These are phyloP conservation scores for Casuarina glauca DNA, from an alignment of 306 rosid species.

Conservation along the genomic window DNA sequence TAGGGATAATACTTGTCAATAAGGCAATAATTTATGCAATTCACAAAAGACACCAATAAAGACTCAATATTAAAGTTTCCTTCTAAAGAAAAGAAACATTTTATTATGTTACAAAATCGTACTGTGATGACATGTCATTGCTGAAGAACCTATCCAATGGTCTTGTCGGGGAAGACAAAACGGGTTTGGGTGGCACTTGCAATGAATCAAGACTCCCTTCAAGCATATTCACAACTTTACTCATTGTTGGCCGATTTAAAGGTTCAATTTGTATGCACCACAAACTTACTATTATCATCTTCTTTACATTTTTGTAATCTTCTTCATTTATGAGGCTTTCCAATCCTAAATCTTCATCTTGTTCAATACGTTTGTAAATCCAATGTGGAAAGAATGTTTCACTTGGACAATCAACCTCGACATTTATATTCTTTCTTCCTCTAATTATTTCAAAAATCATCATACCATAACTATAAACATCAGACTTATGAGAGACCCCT, in stretches of 20 bases:
- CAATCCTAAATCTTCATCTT: slow-evolving; percentile 16
- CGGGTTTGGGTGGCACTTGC: slow-evolving; percentile 39
- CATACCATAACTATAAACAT: slow-evolving; percentile 44
- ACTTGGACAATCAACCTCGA: slow-evolving; percentile 12
- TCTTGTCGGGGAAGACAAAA: slow-evolving; percentile 27
- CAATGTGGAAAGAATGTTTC: slow-evolving; percentile 39
- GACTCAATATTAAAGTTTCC: background rate
- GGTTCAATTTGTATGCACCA: slow-evolving; percentile 41
- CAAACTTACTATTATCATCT: slow-evolving; percentile 30
- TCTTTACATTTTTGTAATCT: slow-evolving; percentile 7
- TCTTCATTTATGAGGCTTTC: background rate
- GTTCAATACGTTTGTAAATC: slow-evolving; percentile 32
- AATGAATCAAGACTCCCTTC: slow-evolving; percentile 29
- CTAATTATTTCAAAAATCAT: slow-evolving; percentile 45
- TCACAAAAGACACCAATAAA: no score
- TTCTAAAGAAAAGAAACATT: background rate
- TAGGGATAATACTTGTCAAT: no score
- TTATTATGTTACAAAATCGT: background rate
- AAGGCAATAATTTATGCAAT: no score
- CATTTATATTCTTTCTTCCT: slow-evolving; percentile 28
- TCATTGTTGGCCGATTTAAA: slow-evolving; percentile 25
- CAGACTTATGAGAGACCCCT: slow-evolving; percentile 38
- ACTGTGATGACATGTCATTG: background rate
- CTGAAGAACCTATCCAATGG: background rate
- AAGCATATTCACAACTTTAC: slow-evolving; percentile 36